Evolutionary conservation across 495 filamentous ascomycete genomes (phyloP).

Genomic region (Xylaria sp.): DNA sequence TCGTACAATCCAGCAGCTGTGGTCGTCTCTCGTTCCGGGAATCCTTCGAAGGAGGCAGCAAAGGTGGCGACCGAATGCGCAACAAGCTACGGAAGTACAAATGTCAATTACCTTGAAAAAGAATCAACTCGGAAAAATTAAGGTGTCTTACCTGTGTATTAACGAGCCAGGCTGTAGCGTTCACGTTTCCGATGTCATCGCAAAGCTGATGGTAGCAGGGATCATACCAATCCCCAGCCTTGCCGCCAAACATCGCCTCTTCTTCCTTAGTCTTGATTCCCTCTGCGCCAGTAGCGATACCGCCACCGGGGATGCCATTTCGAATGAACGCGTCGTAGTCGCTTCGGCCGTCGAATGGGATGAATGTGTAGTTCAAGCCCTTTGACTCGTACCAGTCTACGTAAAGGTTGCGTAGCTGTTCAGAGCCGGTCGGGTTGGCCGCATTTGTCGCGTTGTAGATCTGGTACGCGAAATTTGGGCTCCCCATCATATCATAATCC

Average conservation of each 20-base stretch:
- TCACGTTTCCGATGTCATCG: slow-evolving; percentile 57
- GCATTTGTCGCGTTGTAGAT: slow-evolving; percentile 57
- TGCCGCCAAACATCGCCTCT: slow-evolving; percentile 58
- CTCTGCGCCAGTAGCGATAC: slow-evolving; percentile 68
- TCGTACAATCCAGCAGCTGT: slow-evolving; percentile 30
- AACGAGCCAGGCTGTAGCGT: slow-evolving; percentile 58
- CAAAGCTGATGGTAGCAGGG: slow-evolving; percentile 64
- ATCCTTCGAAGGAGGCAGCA: slow-evolving; percentile 59
- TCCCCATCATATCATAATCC: slow-evolving; percentile 67
- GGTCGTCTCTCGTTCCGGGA: slow-evolving; percentile 52
- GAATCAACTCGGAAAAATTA: neutral
- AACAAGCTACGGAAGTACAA: slow-evolving; percentile 48
- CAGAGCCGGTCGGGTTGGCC: slow-evolving; percentile 55
- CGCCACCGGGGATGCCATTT: slow-evolving; percentile 60
- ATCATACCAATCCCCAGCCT: slow-evolving; percentile 59
- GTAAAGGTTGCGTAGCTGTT: slow-evolving; percentile 59
- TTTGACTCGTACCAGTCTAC: slow-evolving; percentile 56
- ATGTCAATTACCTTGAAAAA: neutral
- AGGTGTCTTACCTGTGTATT: slow-evolving; percentile 56
- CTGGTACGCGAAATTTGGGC: slow-evolving; percentile 62
- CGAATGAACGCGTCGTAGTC: slow-evolving; percentile 65
- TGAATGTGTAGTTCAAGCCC: slow-evolving; percentile 58
- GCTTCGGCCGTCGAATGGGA: slow-evolving; percentile 62
- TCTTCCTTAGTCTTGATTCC: slow-evolving; percentile 63
- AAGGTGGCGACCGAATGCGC: slow-evolving; percentile 62